Evolutionary conservation across 805 yeast genomes (phyloP), one percentile per base, ranked within the genome.

Genomic region (Pichia thaimueangensis): DNA sequence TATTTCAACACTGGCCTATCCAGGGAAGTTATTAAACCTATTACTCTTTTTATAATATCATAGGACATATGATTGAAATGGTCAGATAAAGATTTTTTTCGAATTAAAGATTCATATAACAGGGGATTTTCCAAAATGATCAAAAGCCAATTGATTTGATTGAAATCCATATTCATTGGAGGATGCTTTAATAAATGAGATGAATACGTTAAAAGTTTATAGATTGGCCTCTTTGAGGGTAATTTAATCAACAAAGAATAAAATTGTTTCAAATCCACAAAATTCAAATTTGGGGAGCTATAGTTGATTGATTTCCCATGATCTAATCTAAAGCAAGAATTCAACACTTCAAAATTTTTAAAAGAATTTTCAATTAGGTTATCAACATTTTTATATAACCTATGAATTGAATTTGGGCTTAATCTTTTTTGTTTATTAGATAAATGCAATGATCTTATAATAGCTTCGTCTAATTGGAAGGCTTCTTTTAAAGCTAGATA

Each of bases 51-150:
- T 20, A 81, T 57, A 4, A 89, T 67, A 39, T 85, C 89, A 53
- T 82, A 80, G n/a, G 82, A 72, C 13, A 78, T 53, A 0, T 73
- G 58, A 45, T 73, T 71, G 19, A 82, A 68, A 49, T 77, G 84
- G 0, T 74, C 71, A 0, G 73, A 51, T 5, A 44, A 30, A 8
- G 23, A 33, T 13, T 33, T 35, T 13, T 21, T 35, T 1, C 49
- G 38, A 35, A 69, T 59, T 4, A 78, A 61, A 9, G 81, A 71
- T 19, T 69, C 63, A 6, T 71, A 62, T 7, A 85, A 59, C 5
- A 73, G 67, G 0, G 96, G 96, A 24, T 81, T 75, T 45, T 84
- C 89, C 39, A 82, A 59, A 11, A 86, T 61, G 3, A 86, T 75
- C 15, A 86, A 60, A 2, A 86, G 51, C 82, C 86, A 84, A 34